These are phyloP conservation scores for Aspergillus unguis DNA, from an alignment of 2,329 filamentous ascomycete species.

Conservation along the genomic window DNA sequence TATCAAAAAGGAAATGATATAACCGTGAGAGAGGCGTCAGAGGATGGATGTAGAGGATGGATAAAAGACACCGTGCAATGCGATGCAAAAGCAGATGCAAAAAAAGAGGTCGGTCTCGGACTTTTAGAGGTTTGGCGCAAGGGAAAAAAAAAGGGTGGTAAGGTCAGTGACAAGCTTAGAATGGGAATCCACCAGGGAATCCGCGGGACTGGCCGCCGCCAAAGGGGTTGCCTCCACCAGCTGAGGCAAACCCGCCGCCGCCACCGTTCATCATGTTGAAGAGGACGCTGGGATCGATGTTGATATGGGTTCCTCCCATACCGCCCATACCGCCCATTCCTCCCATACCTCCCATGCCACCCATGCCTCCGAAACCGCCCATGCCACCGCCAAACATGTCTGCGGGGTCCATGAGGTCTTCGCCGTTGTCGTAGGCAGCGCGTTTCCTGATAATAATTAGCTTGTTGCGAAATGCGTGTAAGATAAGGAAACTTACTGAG, in stretches of 20 bases:
- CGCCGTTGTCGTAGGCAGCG: constrained; percentile 84
- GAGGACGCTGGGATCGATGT: constrained; percentile 72
- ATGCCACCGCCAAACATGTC: constrained; percentile 74
- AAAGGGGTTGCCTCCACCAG: constrained; percentile 43
- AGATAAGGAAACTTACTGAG: constrained; percentile 63
- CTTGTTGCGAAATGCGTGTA: not conserved
- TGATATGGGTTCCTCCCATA: constrained; percentile 43
- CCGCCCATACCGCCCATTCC: constrained; percentile 56
- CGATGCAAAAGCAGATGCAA: constrained; percentile 3
- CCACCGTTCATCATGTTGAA: constrained; percentile 80
- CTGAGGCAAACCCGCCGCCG: constrained; percentile 51
- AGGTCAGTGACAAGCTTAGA: constrained; percentile 36
- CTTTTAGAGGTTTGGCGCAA: no score
- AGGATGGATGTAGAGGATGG: not conserved
- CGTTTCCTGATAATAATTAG: constrained; percentile 62
- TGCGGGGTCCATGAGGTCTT: constrained; percentile 81
- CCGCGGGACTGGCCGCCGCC: constrained; percentile 38
- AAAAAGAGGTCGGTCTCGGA: not conserved
- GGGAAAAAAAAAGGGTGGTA: not conserved
- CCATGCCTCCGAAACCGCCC: constrained; percentile 48
- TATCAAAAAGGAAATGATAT: no score
- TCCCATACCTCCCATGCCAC: constrained; percentile 57
- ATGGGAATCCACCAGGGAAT: constrained; percentile 57
- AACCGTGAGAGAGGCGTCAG: not conserved
- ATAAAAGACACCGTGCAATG: constrained; percentile 4